phyloP scores from a whole-genome alignment of 306 rosid species.

The Comarum palustre region DNA sequence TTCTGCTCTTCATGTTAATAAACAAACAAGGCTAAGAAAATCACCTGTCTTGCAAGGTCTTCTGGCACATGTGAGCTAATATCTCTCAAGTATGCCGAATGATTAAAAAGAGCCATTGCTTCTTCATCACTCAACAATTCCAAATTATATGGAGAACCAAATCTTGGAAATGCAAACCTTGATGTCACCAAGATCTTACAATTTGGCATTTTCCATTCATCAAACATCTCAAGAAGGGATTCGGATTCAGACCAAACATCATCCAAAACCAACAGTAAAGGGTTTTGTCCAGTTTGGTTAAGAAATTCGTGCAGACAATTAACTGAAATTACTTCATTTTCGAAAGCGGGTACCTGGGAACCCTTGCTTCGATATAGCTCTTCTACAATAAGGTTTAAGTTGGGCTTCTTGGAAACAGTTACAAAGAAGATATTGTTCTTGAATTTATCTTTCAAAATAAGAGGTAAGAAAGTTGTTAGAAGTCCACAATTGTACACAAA shows the following conservation, averaged over 20 bases:
- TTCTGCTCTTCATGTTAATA: not conserved
- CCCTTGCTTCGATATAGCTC: slow-evolving; percentile 36
- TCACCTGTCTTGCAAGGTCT: slow-evolving; percentile 42
- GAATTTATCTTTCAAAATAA: slow-evolving; percentile 42
- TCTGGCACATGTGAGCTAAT: slow-evolving; percentile 26
- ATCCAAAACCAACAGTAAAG: slow-evolving; percentile 50
- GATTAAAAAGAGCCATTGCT: slow-evolving; percentile 40
- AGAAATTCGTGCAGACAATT: slow-evolving; percentile 36
- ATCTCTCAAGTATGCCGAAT: slow-evolving; percentile 35
- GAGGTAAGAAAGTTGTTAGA: slow-evolving; percentile 9
- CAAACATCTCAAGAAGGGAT: slow-evolving; percentile 42
- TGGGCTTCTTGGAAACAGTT: slow-evolving; percentile 41
- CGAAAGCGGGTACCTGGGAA: slow-evolving; percentile 25
- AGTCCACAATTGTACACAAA: no score
- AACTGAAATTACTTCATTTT: slow-evolving; percentile 28
- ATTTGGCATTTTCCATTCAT: slow-evolving; percentile 24
- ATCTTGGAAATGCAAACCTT: slow-evolving; percentile 34
- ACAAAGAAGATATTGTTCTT: slow-evolving; percentile 55
- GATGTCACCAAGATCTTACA: slow-evolving; percentile 64
- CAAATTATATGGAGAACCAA: slow-evolving; percentile 27
- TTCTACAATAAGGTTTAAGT: slow-evolving; percentile 35
- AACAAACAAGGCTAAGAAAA: slow-evolving; percentile 7
- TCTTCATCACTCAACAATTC: slow-evolving; percentile 33
- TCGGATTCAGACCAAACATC: slow-evolving; percentile 51
- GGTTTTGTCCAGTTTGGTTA: slow-evolving; percentile 21